Percentiles rank a stretch among this genome's conserved stretches.
phyloP scores from a whole-genome alignment of 2,329 filamentous ascomycete genomes.

The Scytalidium sp. region DNA sequence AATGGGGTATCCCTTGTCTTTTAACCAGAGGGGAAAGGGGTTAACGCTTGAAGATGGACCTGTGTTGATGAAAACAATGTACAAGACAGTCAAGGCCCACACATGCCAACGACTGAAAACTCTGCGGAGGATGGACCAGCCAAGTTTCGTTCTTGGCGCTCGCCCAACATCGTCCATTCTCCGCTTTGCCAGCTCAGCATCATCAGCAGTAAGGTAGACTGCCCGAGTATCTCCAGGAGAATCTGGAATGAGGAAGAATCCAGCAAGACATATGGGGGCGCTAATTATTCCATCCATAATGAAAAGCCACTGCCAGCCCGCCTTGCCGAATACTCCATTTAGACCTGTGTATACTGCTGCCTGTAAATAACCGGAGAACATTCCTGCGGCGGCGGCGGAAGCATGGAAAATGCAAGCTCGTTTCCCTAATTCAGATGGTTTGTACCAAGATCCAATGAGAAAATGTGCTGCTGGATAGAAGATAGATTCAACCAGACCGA shows the following conservation, averaged over 20 bases:
- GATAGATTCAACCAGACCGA: slow-evolving; percentile 29
- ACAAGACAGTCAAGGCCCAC: slow-evolving; percentile 32
- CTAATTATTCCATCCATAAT: slow-evolving; percentile 40
- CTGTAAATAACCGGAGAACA: slow-evolving; percentile 43
- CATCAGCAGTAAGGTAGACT: slow-evolving; percentile 18
- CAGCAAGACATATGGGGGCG: slow-evolving; percentile 24
- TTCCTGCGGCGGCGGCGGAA: slow-evolving; percentile 32
- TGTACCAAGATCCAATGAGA: slow-evolving; percentile 41
- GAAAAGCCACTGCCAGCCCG: slow-evolving; percentile 45
- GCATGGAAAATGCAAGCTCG: slow-evolving; percentile 40
- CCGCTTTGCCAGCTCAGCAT: slow-evolving; percentile 15
- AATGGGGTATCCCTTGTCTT: slow-evolving; percentile 38
- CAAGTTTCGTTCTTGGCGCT: slow-evolving; percentile 22
- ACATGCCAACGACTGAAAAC: slow-evolving; percentile 35
- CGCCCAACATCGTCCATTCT: slow-evolving; percentile 23
- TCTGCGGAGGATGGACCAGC: slow-evolving; percentile 18
- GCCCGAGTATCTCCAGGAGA: slow-evolving; percentile 23
- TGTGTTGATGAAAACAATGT: slow-evolving; percentile 36
- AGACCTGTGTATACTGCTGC: slow-evolving; percentile 38
- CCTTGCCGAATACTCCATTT: slow-evolving; percentile 32
- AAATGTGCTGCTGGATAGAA: slow-evolving; percentile 24
- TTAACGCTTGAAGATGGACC: slow-evolving; percentile 30
- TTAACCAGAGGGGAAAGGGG: slow-evolving; percentile 38
- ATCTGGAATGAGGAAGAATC: slow-evolving; percentile 25
- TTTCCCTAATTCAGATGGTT: slow-evolving; percentile 38